These are phyloP conservation scores for Cerioporus squamosus DNA, from an alignment of 1,284 basidiomycete species.

Conservation along the genomic window DNA sequence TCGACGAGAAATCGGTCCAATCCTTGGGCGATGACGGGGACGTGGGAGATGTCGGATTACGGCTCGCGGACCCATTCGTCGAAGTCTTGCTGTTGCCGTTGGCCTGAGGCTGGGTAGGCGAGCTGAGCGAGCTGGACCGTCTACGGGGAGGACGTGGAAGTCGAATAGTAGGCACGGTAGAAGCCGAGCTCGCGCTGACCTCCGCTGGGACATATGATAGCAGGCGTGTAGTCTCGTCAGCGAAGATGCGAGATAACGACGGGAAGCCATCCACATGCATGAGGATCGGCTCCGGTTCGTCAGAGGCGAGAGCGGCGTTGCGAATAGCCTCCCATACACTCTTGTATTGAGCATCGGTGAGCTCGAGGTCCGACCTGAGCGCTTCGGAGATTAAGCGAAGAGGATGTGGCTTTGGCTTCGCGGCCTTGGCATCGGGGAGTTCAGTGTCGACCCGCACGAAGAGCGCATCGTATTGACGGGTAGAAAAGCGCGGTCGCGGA, in stretches of 20 bases:
- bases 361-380: slow-evolving; percentile 47
- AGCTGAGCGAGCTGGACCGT: slow-evolving; percentile 32
- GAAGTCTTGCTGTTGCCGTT: slow-evolving; percentile 26
- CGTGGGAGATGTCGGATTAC: slow-evolving; percentile 16
- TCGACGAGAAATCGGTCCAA: slow-evolving; percentile 56
- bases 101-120: slow-evolving; percentile 14
- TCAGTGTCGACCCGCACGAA: slow-evolving; percentile 66
- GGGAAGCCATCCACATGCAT: slow-evolving; percentile 22
- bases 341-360: slow-evolving; percentile 42
- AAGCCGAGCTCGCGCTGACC: background rate
- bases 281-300: slow-evolving; percentile 23
- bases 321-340: slow-evolving; percentile 60
- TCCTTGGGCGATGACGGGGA: slow-evolving; percentile 34
- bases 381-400: slow-evolving; percentile 64
- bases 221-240: slow-evolving; percentile 69
- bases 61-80: slow-evolving; percentile 12
- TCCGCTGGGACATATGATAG: slow-evolving; percentile 50
- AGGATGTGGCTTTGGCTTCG: slow-evolving; percentile 54
- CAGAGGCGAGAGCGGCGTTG: slow-evolving; percentile 37
- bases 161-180: slow-evolving; percentile 22
- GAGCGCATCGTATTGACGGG: slow-evolving; percentile 62
- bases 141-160: slow-evolving; percentile 21
- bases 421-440: slow-evolving; percentile 37
- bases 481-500: slow-evolving; percentile 65
- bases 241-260: slow-evolving; percentile 47